Percentiles rank a stretch among this genome's conserved stretches.
These are phyloP conservation scores for Zymoseptoria crescenta DNA, from an alignment of 2,329 filamentous ascomycete genomes.

Conservation along the genomic window DNA sequence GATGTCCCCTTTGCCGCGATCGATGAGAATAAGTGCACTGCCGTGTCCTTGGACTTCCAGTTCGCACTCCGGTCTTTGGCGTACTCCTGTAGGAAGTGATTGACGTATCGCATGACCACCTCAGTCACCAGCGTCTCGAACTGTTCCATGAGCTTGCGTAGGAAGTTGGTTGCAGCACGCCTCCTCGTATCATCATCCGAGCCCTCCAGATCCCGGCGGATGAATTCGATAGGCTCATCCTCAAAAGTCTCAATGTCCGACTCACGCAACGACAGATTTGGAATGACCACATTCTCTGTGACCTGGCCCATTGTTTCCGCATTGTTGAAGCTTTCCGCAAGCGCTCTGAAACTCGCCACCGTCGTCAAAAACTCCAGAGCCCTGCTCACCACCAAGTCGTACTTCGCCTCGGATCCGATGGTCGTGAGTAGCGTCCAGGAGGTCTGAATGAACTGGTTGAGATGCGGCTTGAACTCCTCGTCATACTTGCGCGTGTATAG, in stretches of 20 bases:
- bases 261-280: slow-evolving; percentile 84
- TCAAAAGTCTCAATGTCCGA: slow-evolving; percentile 95
- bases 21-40: slow-evolving; percentile 91
- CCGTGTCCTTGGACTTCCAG: slow-evolving; percentile 97
- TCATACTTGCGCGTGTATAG: slow-evolving; percentile 93
- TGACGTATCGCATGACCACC: slow-evolving; percentile 81
- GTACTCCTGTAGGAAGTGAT: slow-evolving; percentile 71
- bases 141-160: slow-evolving; percentile 78
- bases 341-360: slow-evolving; percentile 67
- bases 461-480: slow-evolving; percentile 77
- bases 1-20: slow-evolving; percentile 87
- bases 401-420: slow-evolving; percentile 80
- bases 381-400: slow-evolving; percentile 89
- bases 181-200: slow-evolving; percentile 91
- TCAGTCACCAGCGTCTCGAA: slow-evolving; percentile 79
- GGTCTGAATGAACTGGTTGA: slow-evolving; percentile 64
- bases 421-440: slow-evolving; percentile 88
- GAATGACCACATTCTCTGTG: slow-evolving; percentile 90
- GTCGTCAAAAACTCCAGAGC: slow-evolving; percentile 91
- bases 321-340: slow-evolving; percentile 79
- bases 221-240: slow-evolving; percentile 98
- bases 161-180: slow-evolving; percentile 87
- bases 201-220: slow-evolving; percentile 86
- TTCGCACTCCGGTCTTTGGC: slow-evolving; percentile 59
- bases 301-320: slow-evolving; percentile 73